Evolutionary conservation across 257 asterid species (phyloP).

Genomic region (Solanum bulbocastanum): DNA sequence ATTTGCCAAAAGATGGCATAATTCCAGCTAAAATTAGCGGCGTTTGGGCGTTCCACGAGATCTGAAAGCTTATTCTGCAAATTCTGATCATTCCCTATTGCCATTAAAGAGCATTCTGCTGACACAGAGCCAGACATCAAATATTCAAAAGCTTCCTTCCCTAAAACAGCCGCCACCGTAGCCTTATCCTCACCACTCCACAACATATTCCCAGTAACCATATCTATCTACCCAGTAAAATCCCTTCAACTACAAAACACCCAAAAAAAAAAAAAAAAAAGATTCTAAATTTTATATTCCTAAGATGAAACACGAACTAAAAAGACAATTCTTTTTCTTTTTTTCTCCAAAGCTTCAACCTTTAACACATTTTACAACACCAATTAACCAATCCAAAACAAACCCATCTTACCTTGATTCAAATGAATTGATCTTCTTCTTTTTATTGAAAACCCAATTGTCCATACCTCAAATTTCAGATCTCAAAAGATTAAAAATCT

Average conservation of each 20-base stretch:
- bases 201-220: slow-evolving; percentile 44
- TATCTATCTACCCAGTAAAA: slow-evolving; percentile 9
- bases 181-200: slow-evolving; percentile 79
- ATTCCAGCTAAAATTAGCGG: slow-evolving; percentile 68
- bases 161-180: slow-evolving; percentile 74
- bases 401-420: slow-evolving; percentile 1
- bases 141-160: slow-evolving; percentile 77
- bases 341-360: slow-evolving; percentile 12
- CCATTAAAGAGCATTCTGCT: slow-evolving; percentile 74
- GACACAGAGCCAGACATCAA: slow-evolving; percentile 63
- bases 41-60: slow-evolving; percentile 72
- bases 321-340: neutral
- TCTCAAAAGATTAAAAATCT: slow-evolving; percentile 31
- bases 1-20: slow-evolving; percentile 95
- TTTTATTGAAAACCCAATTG: neutral
- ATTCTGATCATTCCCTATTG: slow-evolving; percentile 68
- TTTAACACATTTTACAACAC: slow-evolving; percentile 1
- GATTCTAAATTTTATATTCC: neutral
- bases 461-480: slow-evolving; percentile 32
- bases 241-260: neutral
- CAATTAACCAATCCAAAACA: slow-evolving; percentile 11
- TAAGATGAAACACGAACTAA: neutral
- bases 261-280: neutral
- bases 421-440: neutral
- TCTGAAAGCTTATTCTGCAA: slow-evolving; percentile 88